Percentiles rank a stretch among this genome's conserved stretches.
Conservation (phyloP, 352 stramenopile species). For the Globisporangium camurandrum region DNA sequence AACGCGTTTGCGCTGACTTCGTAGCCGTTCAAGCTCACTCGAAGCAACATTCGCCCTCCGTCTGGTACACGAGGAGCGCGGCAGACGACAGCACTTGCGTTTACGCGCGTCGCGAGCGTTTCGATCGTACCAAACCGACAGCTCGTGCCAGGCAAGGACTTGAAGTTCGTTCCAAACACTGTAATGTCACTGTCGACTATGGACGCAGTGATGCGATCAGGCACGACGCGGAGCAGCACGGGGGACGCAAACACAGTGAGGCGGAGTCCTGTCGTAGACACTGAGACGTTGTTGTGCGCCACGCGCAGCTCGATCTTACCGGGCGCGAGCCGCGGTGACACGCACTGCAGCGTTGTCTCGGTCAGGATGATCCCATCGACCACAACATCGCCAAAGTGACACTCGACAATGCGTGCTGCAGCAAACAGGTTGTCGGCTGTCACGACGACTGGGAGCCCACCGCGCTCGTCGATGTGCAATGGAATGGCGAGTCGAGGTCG, state of each 20-base stretch:
- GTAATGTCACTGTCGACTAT: constrained; percentile 14
- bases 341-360: constrained; percentile 20
- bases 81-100: constrained; percentile 23
- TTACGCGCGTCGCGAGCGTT: constrained; percentile 17
- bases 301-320: constrained; percentile 15
- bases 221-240: constrained; percentile 18
- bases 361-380: constrained; percentile 23
- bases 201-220: constrained; percentile 8
- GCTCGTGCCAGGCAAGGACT: constrained; percentile 16
- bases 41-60: constrained; percentile 8
- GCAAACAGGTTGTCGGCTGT: constrained; percentile 16
- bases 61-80: constrained; percentile 15
- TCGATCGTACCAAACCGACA: constrained; percentile 26
- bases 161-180: constrained; percentile 37
- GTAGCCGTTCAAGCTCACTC: constrained; percentile 32
- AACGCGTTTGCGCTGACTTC: constrained; percentile 24
- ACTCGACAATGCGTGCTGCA: constrained; percentile 19
- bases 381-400: constrained; percentile 22
- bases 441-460: constrained; percentile 29
- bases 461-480: constrained; percentile 33
- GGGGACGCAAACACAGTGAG: constrained; percentile 25
- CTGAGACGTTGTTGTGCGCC: constrained; percentile 31
- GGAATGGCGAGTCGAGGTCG: constrained; percentile 16
- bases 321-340: constrained; percentile 17
- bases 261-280: constrained; percentile 21